Conservation (phyloP, 495 filamentous ascomycete species). For the Amphirosellinia nigrospora region DNA sequence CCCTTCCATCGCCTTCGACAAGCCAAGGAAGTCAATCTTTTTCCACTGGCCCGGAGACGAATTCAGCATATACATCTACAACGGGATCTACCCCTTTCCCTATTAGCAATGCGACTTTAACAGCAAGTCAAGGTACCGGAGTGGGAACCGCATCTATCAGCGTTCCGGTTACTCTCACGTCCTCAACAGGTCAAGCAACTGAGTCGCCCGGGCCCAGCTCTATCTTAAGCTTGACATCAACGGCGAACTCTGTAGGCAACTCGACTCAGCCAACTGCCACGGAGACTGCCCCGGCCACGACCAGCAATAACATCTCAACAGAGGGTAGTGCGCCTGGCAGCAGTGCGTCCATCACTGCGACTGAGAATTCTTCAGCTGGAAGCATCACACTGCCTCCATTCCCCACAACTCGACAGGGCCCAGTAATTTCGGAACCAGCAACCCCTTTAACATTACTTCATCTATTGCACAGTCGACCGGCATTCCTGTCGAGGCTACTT, state of each 20-base stretch:
- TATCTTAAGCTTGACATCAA: background rate
- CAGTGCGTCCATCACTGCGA: constrained; percentile 11
- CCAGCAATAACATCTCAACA: background rate
- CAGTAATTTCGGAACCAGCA: background rate
- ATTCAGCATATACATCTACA: constrained; percentile 26
- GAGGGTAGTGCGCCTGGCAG: background rate
- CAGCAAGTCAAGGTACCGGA: constrained; percentile 22
- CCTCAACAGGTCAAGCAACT: background rate
- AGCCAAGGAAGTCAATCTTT: constrained; percentile 14
- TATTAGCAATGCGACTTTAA: constrained; percentile 31
- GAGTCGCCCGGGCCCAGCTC: background rate
- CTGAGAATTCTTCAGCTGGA: constrained; percentile 11
- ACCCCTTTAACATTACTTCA: background rate
- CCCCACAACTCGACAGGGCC: constrained; percentile 18
- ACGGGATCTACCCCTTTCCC: constrained; percentile 28
- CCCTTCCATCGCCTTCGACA: constrained; percentile 5
- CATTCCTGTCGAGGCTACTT: background rate
- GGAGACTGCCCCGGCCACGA: background rate
- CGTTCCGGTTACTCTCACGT: background rate
- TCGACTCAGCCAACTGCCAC: background rate
- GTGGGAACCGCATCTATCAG: constrained; percentile 14
- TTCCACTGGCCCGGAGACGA: constrained; percentile 14
- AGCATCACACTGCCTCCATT: constrained; percentile 21
- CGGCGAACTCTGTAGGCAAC: background rate
- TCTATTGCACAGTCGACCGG: background rate